Evolutionary conservation across 352 stramenopile species (phyloP), one percentile per base, ranked within the genome.

Genomic region (Thraustochytrium striatum): DNA sequence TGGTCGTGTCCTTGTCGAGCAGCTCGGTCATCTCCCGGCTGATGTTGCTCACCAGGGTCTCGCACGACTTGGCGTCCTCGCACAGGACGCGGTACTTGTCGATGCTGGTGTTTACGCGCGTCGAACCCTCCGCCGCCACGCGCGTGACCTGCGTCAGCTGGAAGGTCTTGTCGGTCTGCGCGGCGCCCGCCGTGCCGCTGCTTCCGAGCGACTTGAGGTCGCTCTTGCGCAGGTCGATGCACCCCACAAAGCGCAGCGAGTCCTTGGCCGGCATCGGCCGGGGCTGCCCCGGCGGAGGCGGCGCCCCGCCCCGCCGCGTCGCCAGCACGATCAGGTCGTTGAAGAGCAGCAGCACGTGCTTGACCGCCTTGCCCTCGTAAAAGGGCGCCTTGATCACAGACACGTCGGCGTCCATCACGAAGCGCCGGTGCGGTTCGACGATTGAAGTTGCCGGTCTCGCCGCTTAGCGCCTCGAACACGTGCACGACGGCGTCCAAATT

Each of bases 401-500:
- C 5, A 79, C 57, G 32, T 79, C 69, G 39, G 52, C 25, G 35
- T 69, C 33, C 5, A 52, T 52, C 21, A 79, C 69, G 47, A 79
- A 79, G 47, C 69, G 69, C 1, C 69, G 50, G 43, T 79, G 69
- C n/a, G 69, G 69, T 38, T 79, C 69, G 11, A 79, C 69, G 35
- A 73, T 57, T 36, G n/a, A 19, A 11, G 32, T 52, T 72, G 50
- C 69, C 69, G 8, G 50, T 9, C 3, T 57, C 47, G 39, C 57
- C 70, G 25, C 78, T 38, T 9, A 83, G 52, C 75, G 57, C 35
- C 36, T 53, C 81, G 53, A 81, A 82, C 13, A 83, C 79, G 8
- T 83, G 25, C 35, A 83, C 11, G 55, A 83, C 57, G 21, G 21
- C n/a, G 35, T 78, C 57, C 13, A 69, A 28, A 28, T 79, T 82